Conservation (phyloP, 768 basidiomycete genomes). For the Phylloporus rhodoxanthus region DNA sequence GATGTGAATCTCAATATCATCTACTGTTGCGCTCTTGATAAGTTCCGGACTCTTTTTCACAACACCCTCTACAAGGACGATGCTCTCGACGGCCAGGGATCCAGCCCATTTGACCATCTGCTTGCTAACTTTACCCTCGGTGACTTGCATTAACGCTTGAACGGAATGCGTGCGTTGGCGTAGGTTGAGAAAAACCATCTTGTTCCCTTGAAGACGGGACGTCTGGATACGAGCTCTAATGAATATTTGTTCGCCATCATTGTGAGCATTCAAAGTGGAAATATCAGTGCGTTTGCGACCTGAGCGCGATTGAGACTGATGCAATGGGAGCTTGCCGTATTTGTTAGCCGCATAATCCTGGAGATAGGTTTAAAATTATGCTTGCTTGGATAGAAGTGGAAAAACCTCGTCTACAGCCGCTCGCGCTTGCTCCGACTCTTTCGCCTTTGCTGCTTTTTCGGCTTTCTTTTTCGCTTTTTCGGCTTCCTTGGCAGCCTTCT, state of each 20-base stretch:
- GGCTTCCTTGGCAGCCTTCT: slow-evolving; percentile 85
- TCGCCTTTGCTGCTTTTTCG: slow-evolving; percentile 76
- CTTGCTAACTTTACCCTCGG: slow-evolving; percentile 78
- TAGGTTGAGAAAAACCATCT: slow-evolving; percentile 91
- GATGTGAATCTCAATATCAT: slow-evolving; percentile 83
- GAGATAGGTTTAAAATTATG: slow-evolving; percentile 3
- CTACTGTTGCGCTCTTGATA: slow-evolving; percentile 89
- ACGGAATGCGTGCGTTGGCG: slow-evolving; percentile 84
- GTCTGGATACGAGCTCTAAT: slow-evolving; percentile 90
- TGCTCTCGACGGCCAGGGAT: slow-evolving; percentile 74
- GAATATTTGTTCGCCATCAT: slow-evolving; percentile 70
- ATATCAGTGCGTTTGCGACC: slow-evolving; percentile 60
- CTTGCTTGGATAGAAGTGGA: slow-evolving; percentile 31
- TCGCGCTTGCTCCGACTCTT: slow-evolving; percentile 67
- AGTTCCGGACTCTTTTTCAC: slow-evolving; percentile 72
- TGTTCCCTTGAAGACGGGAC: slow-evolving; percentile 86
- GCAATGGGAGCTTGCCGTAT: slow-evolving; percentile 84
- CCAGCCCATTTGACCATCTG: slow-evolving; percentile 96
- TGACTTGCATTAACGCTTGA: slow-evolving; percentile 73
- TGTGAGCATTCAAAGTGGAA: slow-evolving; percentile 49
- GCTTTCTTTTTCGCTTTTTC: slow-evolving; percentile 88
- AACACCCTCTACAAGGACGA: slow-evolving; percentile 82
- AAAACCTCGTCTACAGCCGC: slow-evolving; percentile 54
- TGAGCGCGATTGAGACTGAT: slow-evolving; percentile 82
- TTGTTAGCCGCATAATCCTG: slow-evolving; percentile 74